Percentiles rank a stretch among this genome's conserved stretches.
Conservation (phyloP, 2,329 filamentous ascomycete genomes). For the Macrophomina tecta region DNA sequence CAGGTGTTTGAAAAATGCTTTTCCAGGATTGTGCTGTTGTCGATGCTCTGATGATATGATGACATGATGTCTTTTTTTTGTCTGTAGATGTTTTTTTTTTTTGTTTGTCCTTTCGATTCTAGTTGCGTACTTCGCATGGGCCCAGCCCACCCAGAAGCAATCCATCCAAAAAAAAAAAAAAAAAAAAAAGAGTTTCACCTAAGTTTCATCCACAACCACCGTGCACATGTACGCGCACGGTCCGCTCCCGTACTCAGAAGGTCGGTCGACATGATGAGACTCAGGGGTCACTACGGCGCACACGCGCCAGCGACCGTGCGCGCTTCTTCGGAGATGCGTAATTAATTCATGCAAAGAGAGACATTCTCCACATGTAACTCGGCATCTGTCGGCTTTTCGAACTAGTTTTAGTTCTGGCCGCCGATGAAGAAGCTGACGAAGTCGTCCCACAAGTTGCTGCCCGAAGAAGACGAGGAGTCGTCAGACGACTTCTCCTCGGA, state of each 20-base stretch:
- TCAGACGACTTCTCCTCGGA: not conserved
- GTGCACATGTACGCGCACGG: not conserved
- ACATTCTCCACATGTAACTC: not conserved
- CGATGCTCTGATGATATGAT: too few species aligned
- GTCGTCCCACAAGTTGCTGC: not conserved
- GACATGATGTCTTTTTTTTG: not conserved
- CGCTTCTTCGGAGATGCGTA: not conserved
- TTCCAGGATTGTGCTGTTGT: too few species aligned
- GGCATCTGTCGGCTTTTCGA: not conserved
- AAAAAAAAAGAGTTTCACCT: not conserved
- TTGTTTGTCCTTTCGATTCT: not conserved
- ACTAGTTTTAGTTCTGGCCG: constrained; percentile 4
- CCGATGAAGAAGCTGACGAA: constrained; percentile 15
- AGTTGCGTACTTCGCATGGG: not conserved
- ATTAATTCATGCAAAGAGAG: not conserved
- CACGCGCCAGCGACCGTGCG: too few species aligned
- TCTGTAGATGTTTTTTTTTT: not conserved
- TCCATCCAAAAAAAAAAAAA: too few species aligned
- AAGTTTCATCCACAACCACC: not conserved
- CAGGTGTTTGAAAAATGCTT: not conserved
- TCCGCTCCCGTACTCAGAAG: not conserved
- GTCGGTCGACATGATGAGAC: not conserved
- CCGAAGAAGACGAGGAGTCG: not conserved
- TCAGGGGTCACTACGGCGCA: not conserved
- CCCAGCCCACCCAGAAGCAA: not conserved